These are phyloP conservation scores for Aspergillus chevalieri DNA, from an alignment of 2,329 filamentous ascomycete species.

Conservation along the genomic window DNA sequence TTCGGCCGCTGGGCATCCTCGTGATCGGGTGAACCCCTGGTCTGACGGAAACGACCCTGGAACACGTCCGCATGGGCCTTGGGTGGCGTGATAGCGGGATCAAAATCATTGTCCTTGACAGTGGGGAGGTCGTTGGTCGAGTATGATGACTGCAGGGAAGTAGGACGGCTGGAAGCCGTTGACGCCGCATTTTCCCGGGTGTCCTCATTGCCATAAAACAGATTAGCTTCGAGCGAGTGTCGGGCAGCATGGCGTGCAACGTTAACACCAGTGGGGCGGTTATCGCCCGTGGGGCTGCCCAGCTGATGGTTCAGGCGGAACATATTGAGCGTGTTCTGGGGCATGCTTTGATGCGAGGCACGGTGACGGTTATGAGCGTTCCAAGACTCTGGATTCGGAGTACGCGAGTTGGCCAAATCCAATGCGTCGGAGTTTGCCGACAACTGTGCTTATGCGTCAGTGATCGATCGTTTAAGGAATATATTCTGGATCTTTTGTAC, in stretches of 20 bases:
- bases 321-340: constrained; percentile 46
- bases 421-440: constrained; percentile 75
- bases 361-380: constrained; percentile 63
- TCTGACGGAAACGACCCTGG: constrained; percentile 69
- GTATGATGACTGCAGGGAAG: constrained; percentile 69
- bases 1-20: constrained; percentile 41
- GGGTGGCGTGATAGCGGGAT: constrained; percentile 37
- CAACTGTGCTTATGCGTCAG: constrained; percentile 52
- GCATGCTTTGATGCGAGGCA: constrained; percentile 55
- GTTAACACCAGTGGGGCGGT: constrained; percentile 17
- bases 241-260: constrained; percentile 34
- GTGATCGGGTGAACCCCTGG: constrained; percentile 33
- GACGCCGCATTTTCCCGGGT: constrained; percentile 20
- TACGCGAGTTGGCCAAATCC: constrained; percentile 68
- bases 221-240: constrained; percentile 42
- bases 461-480: constrained; percentile 14
- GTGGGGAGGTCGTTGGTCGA: constrained; percentile 86
- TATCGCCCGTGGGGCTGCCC: constrained; percentile 25
- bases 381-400: constrained; percentile 61
- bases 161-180: constrained; percentile 34
- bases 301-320: constrained; percentile 32
- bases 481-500: constrained; percentile 16
- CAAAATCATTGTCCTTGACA: constrained; percentile 61
- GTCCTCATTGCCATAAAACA: constrained; percentile 27
- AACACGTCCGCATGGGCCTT: constrained; percentile 58